Conservation (phyloP, 345 rosid species). For the Bruguiera gymnorhiza region DNA sequence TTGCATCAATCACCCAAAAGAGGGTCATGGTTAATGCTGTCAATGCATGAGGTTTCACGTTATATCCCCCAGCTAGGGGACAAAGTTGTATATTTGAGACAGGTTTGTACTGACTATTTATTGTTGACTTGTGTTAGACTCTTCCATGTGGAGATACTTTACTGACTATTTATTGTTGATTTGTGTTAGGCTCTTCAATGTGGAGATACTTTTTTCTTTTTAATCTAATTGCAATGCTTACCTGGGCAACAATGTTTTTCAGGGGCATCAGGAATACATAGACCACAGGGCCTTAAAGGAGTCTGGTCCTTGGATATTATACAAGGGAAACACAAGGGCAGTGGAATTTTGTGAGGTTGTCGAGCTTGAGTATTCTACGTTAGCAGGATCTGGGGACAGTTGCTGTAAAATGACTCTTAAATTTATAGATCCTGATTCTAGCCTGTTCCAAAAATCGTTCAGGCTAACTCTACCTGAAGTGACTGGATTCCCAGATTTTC, state of each 20-base stretch:
- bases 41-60: constrained; percentile 69
- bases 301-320: constrained; percentile 66
- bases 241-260: constrained; percentile 17
- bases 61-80: constrained; percentile 95
- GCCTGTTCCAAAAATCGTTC: constrained; percentile 48
- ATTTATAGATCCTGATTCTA: constrained; percentile 67
- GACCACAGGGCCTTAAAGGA: constrained; percentile 42
- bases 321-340: constrained; percentile 59
- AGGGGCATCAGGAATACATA: constrained; percentile 92
- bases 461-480: constrained; percentile 79
- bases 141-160: not conserved
- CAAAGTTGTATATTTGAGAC: constrained; percentile 82
- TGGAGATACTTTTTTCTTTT: no score
- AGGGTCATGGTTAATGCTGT: constrained; percentile 71
- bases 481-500: constrained; percentile 86
- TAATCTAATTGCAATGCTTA: no score
- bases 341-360: constrained; percentile 86
- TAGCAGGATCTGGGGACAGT: constrained; percentile 94
- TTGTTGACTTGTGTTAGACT: constrained; percentile 1
- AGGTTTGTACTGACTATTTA: constrained; percentile 42
- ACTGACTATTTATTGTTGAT: constrained; percentile 13
- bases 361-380: constrained; percentile 73
- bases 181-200: constrained; percentile 5
- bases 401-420: constrained; percentile 88
- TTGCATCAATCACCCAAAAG: constrained; percentile 48